Evolutionary conservation across 371 early-diverging fungal genomes (phyloP), one percentile per base, ranked within the genome.

Genomic region (Mortierella sp.): DNA sequence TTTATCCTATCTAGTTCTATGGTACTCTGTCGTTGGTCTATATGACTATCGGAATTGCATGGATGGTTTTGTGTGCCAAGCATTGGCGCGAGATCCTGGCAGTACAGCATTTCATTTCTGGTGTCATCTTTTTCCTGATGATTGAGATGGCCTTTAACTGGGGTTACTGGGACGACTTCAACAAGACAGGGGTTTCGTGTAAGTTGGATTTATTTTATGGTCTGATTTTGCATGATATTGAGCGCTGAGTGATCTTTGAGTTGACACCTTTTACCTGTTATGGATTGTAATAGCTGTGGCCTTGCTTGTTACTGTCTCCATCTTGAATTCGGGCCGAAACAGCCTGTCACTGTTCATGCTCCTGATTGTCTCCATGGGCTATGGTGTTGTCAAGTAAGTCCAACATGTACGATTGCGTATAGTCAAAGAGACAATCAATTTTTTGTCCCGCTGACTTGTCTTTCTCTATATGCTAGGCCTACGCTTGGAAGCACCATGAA

Each of bases 301-400:
- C 8, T 82, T 93, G 51, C 76, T 92, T 66, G 85, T 85, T 3
- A 59, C 93, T 9, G 92, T 92, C 9, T 93, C 94, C 13, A 75
- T 97, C 53, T 84, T 98, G 43, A 96, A 96, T 82, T 94, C 98
- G 19, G 97, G 91, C 3, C 87, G 98, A 58, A 96, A 93, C 80
- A 95, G 95, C 69, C 83, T 96, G 68, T 96, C 98, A 2, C 95
- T 98, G 82, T 98, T 97, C 68, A 94, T 98, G 93, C 86, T 98
- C 9, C 84, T 98, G 40, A 94, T 98, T 56, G 98, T 98, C 3
- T 90, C 94, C 22, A 89, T 98, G 78, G 99, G 99, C 12, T 98
- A 96, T 77, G 96, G 99, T 61, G 97, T 98, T 40, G 94, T 96
- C 58, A 93, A 89, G 94, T 94, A 90, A 61, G 86, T 64, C 2